phyloP scores from a whole-genome alignment of 164 flowering plant genomes.

The Tetrastigma voinierianum region DNA sequence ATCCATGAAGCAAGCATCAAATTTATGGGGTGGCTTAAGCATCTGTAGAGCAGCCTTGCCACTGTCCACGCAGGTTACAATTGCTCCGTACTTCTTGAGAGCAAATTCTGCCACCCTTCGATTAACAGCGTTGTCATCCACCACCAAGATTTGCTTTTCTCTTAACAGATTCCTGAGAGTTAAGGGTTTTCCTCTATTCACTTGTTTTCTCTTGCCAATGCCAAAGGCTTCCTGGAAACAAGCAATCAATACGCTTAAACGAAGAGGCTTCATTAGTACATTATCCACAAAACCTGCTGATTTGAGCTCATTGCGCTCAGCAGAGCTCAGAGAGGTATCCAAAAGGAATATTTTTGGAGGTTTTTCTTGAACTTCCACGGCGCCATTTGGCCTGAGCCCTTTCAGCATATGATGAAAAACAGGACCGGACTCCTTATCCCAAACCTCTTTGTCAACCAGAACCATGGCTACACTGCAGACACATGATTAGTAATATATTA shows the following conservation, averaged over 20 bases:
- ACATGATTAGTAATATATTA: slow-evolving; percentile 10
- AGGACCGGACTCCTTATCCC: slow-evolving; percentile 36
- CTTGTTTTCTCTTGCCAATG: slow-evolving; percentile 37
- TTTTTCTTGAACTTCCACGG: slow-evolving; percentile 12
- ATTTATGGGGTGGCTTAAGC: slow-evolving; percentile 81
- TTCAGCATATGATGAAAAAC: slow-evolving; percentile 27
- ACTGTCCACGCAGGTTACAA: slow-evolving; percentile 74
- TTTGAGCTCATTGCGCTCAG: slow-evolving; percentile 44
- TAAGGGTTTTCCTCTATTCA: slow-evolving; percentile 32
- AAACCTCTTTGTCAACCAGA: slow-evolving; percentile 68
- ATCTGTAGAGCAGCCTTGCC: slow-evolving; percentile 63
- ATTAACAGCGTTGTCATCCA: slow-evolving; percentile 86
- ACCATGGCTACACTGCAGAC: slow-evolving; percentile 55
- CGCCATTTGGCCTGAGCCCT: slow-evolving; percentile 23
- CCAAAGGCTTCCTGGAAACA: slow-evolving; percentile 61
- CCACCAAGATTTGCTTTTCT: slow-evolving; percentile 74
- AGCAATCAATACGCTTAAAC: slow-evolving; percentile 48
- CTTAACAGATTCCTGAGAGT: slow-evolving; percentile 51
- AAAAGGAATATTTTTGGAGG: slow-evolving; percentile 57
- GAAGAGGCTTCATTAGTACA: slow-evolving; percentile 69
- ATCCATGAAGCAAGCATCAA: slow-evolving; percentile 97
- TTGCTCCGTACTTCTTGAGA: slow-evolving; percentile 75
- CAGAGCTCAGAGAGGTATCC: slow-evolving; percentile 37
- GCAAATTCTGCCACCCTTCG: slow-evolving; percentile 91
- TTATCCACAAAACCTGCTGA: slow-evolving; percentile 52